Percentiles rank a stretch among this genome's conserved stretches.
phyloP scores from a whole-genome alignment of 495 filamentous ascomycete genomes.

The Xylaria castorea region DNA sequence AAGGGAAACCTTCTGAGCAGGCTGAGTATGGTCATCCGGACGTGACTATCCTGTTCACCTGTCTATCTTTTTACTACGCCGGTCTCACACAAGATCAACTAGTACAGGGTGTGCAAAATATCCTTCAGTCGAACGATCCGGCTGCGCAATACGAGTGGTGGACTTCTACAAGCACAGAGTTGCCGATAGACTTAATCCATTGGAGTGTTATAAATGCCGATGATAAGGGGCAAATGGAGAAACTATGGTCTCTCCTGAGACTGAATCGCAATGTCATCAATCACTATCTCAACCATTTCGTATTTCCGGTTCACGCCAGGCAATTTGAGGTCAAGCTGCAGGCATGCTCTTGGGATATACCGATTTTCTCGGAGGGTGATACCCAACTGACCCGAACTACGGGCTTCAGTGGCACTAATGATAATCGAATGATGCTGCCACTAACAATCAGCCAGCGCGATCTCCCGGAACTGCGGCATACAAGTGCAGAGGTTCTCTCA shows the following conservation, averaged over 20 bases:
- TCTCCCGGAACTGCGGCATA: slow-evolving; percentile 53
- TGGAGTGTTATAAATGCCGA: slow-evolving; percentile 61
- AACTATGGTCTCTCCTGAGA: slow-evolving; percentile 50
- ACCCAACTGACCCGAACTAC: slow-evolving; percentile 47
- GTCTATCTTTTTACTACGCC: slow-evolving; percentile 59
- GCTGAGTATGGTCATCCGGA: slow-evolving; percentile 64
- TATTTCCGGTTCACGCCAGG: slow-evolving; percentile 60
- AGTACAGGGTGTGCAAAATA: slow-evolving; percentile 44
- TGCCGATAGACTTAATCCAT: slow-evolving; percentile 51
- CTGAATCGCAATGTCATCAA: slow-evolving; percentile 51
- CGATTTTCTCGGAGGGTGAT: slow-evolving; percentile 35
- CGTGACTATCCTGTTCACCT: slow-evolving; percentile 61
- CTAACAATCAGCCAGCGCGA: slow-evolving; percentile 60
- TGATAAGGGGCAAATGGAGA: slow-evolving; percentile 51
- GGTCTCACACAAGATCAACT: slow-evolving; percentile 52
- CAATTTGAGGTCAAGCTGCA: slow-evolving; percentile 62
- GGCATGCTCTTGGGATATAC: slow-evolving; percentile 62
- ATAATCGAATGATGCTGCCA: slow-evolving; percentile 56
- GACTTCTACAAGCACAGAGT: slow-evolving; percentile 39
- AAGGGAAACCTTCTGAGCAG: slow-evolving; percentile 57
- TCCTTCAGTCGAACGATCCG: slow-evolving; percentile 61
- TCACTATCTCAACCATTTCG: slow-evolving; percentile 61
- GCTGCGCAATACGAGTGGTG: slow-evolving; percentile 56
- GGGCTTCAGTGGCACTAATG: slow-evolving; percentile 64
- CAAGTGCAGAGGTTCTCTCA: slow-evolving; percentile 61